These are phyloP conservation scores for Tephrocybe sp. DNA, from an alignment of 768 basidiomycete species.

Conservation along the genomic window DNA sequence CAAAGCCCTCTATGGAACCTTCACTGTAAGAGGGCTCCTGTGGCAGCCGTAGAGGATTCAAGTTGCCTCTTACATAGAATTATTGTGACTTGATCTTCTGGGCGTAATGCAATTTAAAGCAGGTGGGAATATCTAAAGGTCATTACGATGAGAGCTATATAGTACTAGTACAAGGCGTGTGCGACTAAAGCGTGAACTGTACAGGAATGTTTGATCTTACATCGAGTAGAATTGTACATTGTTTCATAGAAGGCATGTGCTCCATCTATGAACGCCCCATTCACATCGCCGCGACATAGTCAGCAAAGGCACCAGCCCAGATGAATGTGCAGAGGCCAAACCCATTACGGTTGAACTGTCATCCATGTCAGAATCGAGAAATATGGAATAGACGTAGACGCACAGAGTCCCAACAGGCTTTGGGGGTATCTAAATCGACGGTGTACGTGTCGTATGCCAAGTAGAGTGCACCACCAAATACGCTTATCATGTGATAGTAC, in stretches of 20 bases:
- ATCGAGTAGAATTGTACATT: too few species aligned
- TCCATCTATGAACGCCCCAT: not conserved
- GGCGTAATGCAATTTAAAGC: too few species aligned
- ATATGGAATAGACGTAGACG: not conserved
- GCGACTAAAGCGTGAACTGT: not conserved
- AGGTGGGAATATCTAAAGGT: too few species aligned
- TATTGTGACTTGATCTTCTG: too few species aligned
- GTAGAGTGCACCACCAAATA: conserved; percentile 11
- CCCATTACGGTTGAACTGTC: conserved; percentile 19
- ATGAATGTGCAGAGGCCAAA: conserved; percentile 17
- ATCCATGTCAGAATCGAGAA: not conserved
- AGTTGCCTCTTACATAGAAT: too few species aligned
- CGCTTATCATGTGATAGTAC: conserved; percentile 13
- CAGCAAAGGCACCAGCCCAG: conserved; percentile 15
- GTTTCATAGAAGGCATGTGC: too few species aligned
- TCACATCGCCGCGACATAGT: conserved; percentile 13
- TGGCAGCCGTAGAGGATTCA: conserved; percentile 9
- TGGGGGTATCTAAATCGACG: conserved; percentile 14
- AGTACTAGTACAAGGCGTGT: not conserved
- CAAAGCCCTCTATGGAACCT: conserved; percentile 8
- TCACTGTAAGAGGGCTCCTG: conserved; percentile 5
- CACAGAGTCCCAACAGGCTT: conserved; percentile 17
- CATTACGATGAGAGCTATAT: not conserved
- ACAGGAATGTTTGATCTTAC: too few species aligned
- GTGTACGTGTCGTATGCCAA: conserved; percentile 9